A percentile compares a stretch with the other conserved stretches of the same genome.
Evolutionary conservation across 148 eudicot species (phyloP).

Genomic region (Heliamphora exappendiculata): DNA sequence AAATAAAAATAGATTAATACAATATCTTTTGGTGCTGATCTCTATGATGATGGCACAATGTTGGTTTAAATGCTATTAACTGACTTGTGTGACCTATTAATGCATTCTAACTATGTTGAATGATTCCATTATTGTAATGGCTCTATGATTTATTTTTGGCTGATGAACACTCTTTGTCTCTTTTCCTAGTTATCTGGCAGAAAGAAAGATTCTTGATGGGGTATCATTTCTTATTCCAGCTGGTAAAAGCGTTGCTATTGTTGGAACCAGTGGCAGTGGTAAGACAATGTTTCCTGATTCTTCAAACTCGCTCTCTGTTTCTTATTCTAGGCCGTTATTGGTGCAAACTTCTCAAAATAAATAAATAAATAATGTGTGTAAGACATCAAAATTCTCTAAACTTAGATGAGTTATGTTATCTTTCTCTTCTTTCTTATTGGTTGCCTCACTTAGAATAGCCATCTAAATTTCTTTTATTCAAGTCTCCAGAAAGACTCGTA

Average conservation of each 20-base stretch:
- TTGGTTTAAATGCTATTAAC: neutral
- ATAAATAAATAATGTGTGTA: neutral
- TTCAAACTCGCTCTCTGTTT: neutral
- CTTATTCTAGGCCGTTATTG: neutral
- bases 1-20: too few species aligned
- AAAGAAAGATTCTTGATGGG: slow-evolving; percentile 93
- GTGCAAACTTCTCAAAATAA: neutral
- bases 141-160: slow-evolving; percentile 5
- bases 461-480: neutral
- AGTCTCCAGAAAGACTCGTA: too few species aligned
- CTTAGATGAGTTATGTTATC: neutral
- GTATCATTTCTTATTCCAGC: slow-evolving; percentile 86
- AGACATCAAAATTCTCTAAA: neutral
- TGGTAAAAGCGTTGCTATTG: slow-evolving; percentile 92
- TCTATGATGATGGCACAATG: neutral
- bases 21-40: too few species aligned
- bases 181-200: slow-evolving; percentile 61
- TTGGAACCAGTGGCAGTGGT: slow-evolving; percentile 99
- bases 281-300: slow-evolving; percentile 19
- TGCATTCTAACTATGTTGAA: neutral
- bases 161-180: slow-evolving; percentile 15
- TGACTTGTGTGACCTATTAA: neutral
- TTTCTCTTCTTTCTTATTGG: neutral
- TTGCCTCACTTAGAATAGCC: neutral
- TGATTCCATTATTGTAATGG: neutral